Evolutionary conservation across 1,139 yeast species (phyloP).

Genomic region (Saccharomyces hybrid): DNA sequence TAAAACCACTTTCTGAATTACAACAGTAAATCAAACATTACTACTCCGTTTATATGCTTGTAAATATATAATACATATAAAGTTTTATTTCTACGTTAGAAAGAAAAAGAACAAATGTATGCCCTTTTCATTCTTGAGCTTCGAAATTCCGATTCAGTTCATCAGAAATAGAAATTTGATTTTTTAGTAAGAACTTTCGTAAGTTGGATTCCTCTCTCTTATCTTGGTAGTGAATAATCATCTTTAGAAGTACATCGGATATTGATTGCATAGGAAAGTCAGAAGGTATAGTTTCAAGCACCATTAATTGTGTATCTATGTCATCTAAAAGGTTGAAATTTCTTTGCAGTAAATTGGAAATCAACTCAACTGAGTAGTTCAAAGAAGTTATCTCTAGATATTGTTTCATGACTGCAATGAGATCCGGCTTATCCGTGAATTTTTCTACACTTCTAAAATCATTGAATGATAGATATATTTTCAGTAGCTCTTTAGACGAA

Average conservation of each 20-base stretch:
- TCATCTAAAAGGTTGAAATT: constrained; percentile 12
- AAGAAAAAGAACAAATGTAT: not conserved
- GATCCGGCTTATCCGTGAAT: constrained; percentile 9
- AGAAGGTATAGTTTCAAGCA: constrained; percentile 18
- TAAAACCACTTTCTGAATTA: constrained; percentile 24
- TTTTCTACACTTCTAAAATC: constrained; percentile 25
- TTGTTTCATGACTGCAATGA: constrained; percentile 16
- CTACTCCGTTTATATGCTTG: constrained; percentile 5
- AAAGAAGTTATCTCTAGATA: constrained; percentile 12
- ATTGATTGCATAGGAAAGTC: constrained; percentile 14
- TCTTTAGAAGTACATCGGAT: constrained; percentile 10
- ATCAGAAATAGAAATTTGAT: constrained; percentile 9
- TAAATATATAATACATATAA: constrained; percentile 7
- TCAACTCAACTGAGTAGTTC: constrained; percentile 9
- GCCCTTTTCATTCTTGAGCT: constrained; percentile 2
- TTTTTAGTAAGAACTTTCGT: constrained; percentile 21
- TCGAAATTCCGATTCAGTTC: not conserved
- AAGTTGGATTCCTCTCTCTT: constrained; percentile 13
- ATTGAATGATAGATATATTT: constrained; percentile 14
- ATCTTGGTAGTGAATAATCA: constrained; percentile 11
- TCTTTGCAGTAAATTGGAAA: constrained; percentile 16
- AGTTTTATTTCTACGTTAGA: not conserved
- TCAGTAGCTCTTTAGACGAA: constrained; percentile 10
- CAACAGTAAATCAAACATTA: constrained; percentile 6
- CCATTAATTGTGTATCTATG: constrained; percentile 6